Base-by-base conservation (phyloP, 169 alveolate species). In the Eimeria necatrix region DNA sequence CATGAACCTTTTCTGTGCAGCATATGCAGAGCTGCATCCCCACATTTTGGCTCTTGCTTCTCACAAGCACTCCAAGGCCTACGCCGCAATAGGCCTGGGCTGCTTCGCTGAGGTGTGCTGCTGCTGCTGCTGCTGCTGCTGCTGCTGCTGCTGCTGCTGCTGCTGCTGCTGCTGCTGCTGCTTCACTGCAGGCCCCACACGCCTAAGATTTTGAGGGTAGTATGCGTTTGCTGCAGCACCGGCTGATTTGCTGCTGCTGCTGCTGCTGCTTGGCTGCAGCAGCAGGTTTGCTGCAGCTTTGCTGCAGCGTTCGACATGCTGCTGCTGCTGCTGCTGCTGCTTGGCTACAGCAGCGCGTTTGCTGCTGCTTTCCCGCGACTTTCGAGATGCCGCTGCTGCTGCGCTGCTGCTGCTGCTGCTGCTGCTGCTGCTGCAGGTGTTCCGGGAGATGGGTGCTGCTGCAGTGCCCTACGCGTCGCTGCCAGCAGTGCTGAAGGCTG, bases 41-140 rank as follows among this genome's bases (percentile, higher is more conserved):
- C 84, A 68, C 52, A 41, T 87, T 16, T 74, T 87, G 9, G 53
- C 52, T 5, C 94, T 87, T 74, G 94, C 94, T 32, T 24, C 85
- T 4, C 94, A 87, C 73, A 41, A 64, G 22, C 86, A 70, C 51
- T 87, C 94, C 18, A 22, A 22, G 4, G 73, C 86, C 49, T 87
- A 87, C 73, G 86, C 93, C 51, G 93, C 93, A 16, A 86, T 22
- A 46, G 93, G 93, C 49, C 93, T 86, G 14, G 93, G 93, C 14
- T 86, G 93, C 70, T 73, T 86, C 22, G 93, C 93, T 10, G 93
- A 86, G 83, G 93, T 86, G 10, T 0, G 76, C 26, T 64, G 76
- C 18, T n/a, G 76, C 41, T 9, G 76, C 41, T 64, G 76, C 76
- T 64, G 76, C 76, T 64, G 76, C 5, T 64, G 26, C 26, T 64